These are phyloP conservation scores for Chaetomium sp. DNA, from an alignment of 2,329 filamentous ascomycete genomes.

Conservation along the genomic window DNA sequence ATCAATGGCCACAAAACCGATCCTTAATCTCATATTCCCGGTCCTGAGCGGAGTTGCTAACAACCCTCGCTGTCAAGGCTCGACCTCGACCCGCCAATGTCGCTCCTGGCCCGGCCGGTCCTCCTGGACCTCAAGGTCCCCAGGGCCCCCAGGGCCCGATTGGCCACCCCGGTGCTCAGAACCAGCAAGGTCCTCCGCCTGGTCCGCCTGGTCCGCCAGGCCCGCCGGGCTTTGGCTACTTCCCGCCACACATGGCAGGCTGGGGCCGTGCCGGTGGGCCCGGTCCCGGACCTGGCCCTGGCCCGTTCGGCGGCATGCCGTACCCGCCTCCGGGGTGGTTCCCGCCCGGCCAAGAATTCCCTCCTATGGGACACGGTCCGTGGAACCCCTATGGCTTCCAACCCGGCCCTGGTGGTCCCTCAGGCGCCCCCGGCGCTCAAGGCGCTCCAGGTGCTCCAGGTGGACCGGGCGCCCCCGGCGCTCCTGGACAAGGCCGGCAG, in stretches of 20 bases:
- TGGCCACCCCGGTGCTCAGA: constrained; percentile 24
- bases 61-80: constrained; percentile 38
- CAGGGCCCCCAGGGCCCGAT: constrained; percentile 22
- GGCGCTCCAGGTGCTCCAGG: constrained; percentile 35
- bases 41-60: constrained; percentile 37
- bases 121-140: constrained; percentile 34
- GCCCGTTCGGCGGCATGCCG: constrained; percentile 64
- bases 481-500: constrained; percentile 33
- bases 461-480: constrained; percentile 33
- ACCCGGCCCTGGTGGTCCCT: constrained; percentile 38
- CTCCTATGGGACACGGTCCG: constrained; percentile 29
- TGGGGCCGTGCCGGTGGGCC: constrained; percentile 41
- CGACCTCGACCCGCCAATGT: constrained; percentile 42
- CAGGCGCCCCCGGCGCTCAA: constrained; percentile 47
- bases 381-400: constrained; percentile 28
- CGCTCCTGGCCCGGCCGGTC: constrained; percentile 42
- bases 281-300: constrained; percentile 43
- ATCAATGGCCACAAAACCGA: constrained; percentile 49
- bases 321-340: constrained; percentile 81
- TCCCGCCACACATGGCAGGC: constrained; percentile 37
- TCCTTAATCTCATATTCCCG: constrained; percentile 23
- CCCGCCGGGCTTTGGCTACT: constrained; percentile 38
- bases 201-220: constrained; percentile 37
- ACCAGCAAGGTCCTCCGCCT: constrained; percentile 34
- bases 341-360: constrained; percentile 74